Conservation (phyloP, 495 filamentous ascomycete species). For the Talaromyces thailandensis region DNA sequence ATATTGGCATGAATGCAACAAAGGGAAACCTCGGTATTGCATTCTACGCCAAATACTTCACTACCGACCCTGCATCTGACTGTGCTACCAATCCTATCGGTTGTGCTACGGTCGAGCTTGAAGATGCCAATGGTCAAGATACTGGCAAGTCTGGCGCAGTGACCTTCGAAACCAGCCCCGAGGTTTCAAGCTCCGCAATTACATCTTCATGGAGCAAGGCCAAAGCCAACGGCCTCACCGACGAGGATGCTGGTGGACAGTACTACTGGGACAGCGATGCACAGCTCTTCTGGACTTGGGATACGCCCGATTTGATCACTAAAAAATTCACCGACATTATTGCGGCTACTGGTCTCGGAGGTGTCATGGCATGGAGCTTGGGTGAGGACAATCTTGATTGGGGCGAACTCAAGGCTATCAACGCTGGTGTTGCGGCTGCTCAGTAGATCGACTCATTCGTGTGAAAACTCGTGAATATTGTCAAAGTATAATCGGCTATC, state of each 20-base stretch:
- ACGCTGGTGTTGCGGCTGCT: constrained; percentile 25
- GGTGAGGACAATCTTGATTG: constrained; percentile 53
- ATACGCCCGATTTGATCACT: constrained; percentile 51
- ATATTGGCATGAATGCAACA: constrained; percentile 42
- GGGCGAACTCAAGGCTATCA: constrained; percentile 54
- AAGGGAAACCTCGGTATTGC: constrained; percentile 67
- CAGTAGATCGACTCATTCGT: neutral
- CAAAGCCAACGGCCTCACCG: constrained; percentile 42
- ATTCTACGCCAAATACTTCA: constrained; percentile 69
- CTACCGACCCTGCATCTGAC: constrained; percentile 39
- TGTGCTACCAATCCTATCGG: constrained; percentile 44
- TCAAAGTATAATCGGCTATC: neutral
- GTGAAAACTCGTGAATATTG: neutral
- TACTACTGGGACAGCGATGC: constrained; percentile 57
- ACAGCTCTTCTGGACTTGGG: constrained; percentile 68
- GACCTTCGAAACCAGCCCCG: constrained; percentile 27
- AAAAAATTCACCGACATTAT: constrained; percentile 58
- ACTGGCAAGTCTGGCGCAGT: constrained; percentile 53
- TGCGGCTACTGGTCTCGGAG: constrained; percentile 48
- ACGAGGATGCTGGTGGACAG: constrained; percentile 51
- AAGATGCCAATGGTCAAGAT: constrained; percentile 57
- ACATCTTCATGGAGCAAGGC: constrained; percentile 40
- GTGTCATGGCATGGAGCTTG: constrained; percentile 66
- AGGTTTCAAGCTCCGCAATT: constrained; percentile 12
- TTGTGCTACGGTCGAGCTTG: constrained; percentile 52